These are phyloP conservation scores for Solanum pimpinellifolium DNA, from an alignment of 257 asterid genomes.

Conservation along the genomic window DNA sequence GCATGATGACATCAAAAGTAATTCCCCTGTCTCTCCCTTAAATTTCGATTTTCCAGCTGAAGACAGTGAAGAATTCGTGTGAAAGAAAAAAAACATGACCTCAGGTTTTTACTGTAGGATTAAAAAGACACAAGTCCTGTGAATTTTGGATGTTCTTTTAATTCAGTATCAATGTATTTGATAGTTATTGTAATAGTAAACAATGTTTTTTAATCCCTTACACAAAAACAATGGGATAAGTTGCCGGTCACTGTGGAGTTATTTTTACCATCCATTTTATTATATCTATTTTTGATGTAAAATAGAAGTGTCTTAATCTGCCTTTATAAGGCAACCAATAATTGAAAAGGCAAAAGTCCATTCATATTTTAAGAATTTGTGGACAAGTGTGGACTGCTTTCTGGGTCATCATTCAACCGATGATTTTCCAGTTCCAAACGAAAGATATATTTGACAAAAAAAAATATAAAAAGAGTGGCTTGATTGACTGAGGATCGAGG, in stretches of 20 bases:
- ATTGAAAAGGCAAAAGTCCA: not conserved
- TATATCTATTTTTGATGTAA: not conserved
- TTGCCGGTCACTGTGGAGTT: not conserved
- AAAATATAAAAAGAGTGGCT: not conserved
- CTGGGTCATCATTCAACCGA: not conserved
- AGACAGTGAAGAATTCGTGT: slow-evolving; percentile 1
- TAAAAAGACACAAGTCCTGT: not conserved
- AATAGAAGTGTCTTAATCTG: not conserved
- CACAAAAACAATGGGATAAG: not conserved
- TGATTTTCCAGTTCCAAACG: not conserved
- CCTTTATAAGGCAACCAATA: not conserved
- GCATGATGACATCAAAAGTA: slow-evolving; percentile 27
- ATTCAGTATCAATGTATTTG: not conserved
- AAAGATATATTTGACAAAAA: not conserved
- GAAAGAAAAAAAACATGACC: not conserved
- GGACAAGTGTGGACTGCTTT: not conserved
- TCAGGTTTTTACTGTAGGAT: not conserved
- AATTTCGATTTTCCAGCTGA: slow-evolving; percentile 28
- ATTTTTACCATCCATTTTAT: not conserved
- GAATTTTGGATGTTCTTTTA: not conserved
- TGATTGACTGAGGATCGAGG: not conserved
- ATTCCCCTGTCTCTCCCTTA: slow-evolving; percentile 19
- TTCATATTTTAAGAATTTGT: not conserved
- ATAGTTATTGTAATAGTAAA: not conserved
- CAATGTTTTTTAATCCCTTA: not conserved